Percentiles rank a stretch among this genome's conserved stretches.
Conservation (phyloP, 2,329 filamentous ascomycete genomes). For the Pestalotiopsis sp. region DNA sequence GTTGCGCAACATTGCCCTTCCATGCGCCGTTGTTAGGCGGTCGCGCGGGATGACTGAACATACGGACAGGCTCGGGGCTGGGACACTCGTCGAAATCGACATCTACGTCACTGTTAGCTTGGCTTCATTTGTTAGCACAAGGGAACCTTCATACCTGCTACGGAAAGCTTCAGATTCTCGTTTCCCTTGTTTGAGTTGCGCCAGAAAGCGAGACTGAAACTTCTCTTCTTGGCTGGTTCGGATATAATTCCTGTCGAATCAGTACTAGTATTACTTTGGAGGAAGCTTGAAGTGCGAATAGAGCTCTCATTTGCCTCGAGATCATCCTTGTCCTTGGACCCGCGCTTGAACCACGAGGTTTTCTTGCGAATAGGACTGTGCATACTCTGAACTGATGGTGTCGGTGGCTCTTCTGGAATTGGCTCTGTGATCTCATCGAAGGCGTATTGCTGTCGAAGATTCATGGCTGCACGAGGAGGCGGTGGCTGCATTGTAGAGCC, state of each 20-base stretch:
- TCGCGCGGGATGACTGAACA: conserved; percentile 20
- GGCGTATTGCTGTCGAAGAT: conserved; percentile 28
- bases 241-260: conserved; percentile 20
- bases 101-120: conserved; percentile 27
- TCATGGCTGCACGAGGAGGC: conserved; percentile 16
- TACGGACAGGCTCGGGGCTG: conserved; percentile 24
- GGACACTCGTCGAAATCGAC: conserved; percentile 32
- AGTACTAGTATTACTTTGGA: conserved; percentile 20
- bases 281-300: conserved; percentile 18
- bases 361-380: conserved; percentile 43
- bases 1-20: conserved; percentile 28
- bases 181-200: conserved; percentile 44
- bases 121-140: background rate
- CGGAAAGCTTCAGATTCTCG: conserved; percentile 40
- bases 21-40: conserved; percentile 20
- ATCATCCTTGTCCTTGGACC: conserved; percentile 39
- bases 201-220: conserved; percentile 58
- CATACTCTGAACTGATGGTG: conserved; percentile 19
- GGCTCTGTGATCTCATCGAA: conserved; percentile 19
- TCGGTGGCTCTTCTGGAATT: conserved; percentile 19
- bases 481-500: conserved; percentile 13
- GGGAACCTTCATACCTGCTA: conserved; percentile 39
- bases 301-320: conserved; percentile 15
- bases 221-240: conserved; percentile 43
- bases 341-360: conserved; percentile 53